Evolutionary conservation across 768 basidiomycete species (phyloP).

Genomic region (Piloderma croceum): DNA sequence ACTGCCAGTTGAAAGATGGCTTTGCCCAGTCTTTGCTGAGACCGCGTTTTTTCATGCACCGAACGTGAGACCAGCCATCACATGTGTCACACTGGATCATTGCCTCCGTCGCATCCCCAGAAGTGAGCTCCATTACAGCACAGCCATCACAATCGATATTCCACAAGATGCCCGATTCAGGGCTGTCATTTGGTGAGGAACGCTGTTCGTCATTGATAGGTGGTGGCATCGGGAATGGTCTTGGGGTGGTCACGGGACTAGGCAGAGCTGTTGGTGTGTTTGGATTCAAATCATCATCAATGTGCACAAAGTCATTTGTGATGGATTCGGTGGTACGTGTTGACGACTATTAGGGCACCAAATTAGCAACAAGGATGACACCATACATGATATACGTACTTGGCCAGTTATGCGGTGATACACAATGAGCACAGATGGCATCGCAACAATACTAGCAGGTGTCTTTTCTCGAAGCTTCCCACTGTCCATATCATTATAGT

Average conservation of each 20-base stretch:
- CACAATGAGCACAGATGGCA: background rate
- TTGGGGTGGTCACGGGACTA: background rate
- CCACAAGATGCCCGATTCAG: background rate
- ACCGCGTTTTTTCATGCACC: background rate
- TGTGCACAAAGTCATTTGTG: background rate
- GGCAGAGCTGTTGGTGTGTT: background rate
- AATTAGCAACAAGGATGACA: background rate
- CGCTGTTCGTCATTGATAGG: background rate
- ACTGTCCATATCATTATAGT: background rate
- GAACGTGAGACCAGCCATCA: background rate
- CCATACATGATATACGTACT: background rate
- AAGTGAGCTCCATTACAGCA: background rate
- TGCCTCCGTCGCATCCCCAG: background rate
- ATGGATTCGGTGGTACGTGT: background rate
- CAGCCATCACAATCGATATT: background rate
- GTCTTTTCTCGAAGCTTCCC: background rate
- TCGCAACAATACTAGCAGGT: background rate
- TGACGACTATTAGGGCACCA: background rate
- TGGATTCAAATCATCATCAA: too few species aligned
- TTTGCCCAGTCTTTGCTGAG: background rate
- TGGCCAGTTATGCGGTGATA: background rate
- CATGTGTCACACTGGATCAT: background rate
- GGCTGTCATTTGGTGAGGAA: background rate
- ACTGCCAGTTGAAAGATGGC: background rate
- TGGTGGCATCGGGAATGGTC: background rate